These are phyloP conservation scores for Nannochloris sp. DNA, from an alignment of 139 green algal genomes.

Conservation along the genomic window DNA sequence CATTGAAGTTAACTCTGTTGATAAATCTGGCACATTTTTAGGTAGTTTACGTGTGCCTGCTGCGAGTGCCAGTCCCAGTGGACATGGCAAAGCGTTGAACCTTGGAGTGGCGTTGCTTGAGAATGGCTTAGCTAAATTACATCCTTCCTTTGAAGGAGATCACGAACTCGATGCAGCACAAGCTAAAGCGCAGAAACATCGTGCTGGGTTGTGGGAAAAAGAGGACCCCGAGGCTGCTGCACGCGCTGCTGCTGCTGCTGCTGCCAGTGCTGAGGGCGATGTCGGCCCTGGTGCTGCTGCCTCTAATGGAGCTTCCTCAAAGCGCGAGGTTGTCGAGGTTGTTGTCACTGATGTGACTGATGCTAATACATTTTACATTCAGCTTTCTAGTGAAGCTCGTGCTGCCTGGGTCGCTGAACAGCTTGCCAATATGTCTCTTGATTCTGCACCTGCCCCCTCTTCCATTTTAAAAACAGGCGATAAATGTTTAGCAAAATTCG, in stretches of 20 bases:
- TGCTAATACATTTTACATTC: constrained; percentile 69
- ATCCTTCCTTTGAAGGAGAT: constrained; percentile 58
- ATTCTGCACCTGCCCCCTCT: constrained; percentile 16
- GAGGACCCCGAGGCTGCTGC: constrained; percentile 16
- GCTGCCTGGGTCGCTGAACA: constrained; percentile 64
- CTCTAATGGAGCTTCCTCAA: neutral
- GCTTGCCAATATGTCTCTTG: constrained; percentile 36
- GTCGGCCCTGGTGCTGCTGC: neutral
- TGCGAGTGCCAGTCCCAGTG: too few relatives aligned
- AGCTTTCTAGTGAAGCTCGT: constrained; percentile 53
- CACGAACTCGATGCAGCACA: constrained; percentile 58
- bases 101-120: constrained; percentile 66
- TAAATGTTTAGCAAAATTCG: constrained; percentile 65
- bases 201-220: constrained; percentile 69
- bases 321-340: constrained; percentile 28
- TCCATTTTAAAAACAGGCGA: constrained; percentile 46
- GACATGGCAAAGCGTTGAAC: constrained; percentile 34
- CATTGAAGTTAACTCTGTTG: constrained; percentile 62
- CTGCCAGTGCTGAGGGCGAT: neutral
- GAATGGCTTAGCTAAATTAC: constrained; percentile 70
- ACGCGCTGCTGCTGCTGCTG: neutral
- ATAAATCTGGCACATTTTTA: constrained; percentile 92
- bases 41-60: constrained; percentile 42
- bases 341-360: constrained; percentile 78
- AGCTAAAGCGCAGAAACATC: constrained; percentile 53